phyloP scores from a whole-genome alignment of 176 grass and related monocot genomes.

The Bromus sterilis region DNA sequence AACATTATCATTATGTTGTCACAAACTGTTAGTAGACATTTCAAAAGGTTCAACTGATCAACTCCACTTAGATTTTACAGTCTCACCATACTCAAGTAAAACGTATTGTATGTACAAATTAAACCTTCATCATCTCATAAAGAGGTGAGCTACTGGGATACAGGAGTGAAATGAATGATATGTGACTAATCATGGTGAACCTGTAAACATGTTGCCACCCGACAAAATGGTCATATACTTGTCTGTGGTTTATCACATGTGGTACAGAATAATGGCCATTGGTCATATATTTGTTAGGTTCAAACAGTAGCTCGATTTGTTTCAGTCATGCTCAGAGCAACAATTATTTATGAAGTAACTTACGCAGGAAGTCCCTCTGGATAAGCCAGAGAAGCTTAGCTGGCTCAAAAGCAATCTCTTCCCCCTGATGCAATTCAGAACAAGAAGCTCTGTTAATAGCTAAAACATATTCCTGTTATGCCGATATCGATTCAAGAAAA shows the following conservation, averaged over 20 bases:
- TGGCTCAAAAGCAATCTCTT: slow-evolving; percentile 95
- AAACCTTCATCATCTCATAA: not conserved
- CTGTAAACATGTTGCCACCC: not conserved
- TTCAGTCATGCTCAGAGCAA: not conserved
- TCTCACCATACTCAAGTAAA: not conserved
- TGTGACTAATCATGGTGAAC: not conserved
- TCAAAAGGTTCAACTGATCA: not conserved
- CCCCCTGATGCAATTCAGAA: slow-evolving; percentile 48
- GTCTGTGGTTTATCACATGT: not conserved
- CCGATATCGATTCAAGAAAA: not conserved
- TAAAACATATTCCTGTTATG: not conserved
- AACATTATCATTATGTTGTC: not conserved
- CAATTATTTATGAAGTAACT: slow-evolving; percentile 30
- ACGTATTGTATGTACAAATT: not conserved
- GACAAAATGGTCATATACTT: not conserved
- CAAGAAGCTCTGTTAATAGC: not conserved
- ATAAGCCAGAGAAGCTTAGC: slow-evolving; percentile 99
- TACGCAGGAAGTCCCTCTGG: slow-evolving; percentile 97
- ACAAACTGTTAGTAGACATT: not conserved
- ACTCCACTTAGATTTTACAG: not conserved
- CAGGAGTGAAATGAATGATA: not conserved
- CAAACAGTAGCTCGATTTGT: not conserved
- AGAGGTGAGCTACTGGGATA: not conserved
- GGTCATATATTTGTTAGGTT: not conserved
- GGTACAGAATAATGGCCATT: not conserved